Conservation (phyloP, 2,329 filamentous ascomycete genomes). For the Colletotrichum eremochloae region DNA sequence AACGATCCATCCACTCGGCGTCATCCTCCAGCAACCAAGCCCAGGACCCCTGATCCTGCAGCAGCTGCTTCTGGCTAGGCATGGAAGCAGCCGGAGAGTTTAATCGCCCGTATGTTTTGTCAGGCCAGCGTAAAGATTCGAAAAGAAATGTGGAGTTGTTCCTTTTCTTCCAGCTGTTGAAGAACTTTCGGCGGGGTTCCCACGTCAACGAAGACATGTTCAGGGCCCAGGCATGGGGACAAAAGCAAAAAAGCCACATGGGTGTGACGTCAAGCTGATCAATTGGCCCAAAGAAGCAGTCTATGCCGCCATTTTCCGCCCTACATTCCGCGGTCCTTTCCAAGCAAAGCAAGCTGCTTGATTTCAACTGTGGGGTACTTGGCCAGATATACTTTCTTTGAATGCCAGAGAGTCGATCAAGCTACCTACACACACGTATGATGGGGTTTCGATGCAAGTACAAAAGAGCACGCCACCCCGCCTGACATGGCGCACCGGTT, state of each 20-base stretch:
- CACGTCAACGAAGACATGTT: constrained; percentile 11
- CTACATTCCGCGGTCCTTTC: constrained; percentile 12
- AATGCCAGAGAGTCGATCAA: constrained; percentile 18
- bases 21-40: constrained; percentile 16
- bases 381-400: constrained; percentile 13
- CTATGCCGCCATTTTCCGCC: constrained; percentile 8
- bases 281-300: constrained; percentile 25
- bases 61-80: constrained; percentile 28
- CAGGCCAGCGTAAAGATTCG: constrained; percentile 10
- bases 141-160: constrained; percentile 22
- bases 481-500: rapidly evolving
- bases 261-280: constrained; percentile 40
- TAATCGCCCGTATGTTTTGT: constrained; percentile 37
- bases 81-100: constrained; percentile 39
- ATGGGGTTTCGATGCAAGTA: constrained; percentile 18
- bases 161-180: constrained; percentile 11
- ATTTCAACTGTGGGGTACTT: constrained; percentile 28
- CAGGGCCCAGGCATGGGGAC: neutral
- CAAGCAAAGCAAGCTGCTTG: neutral
- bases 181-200: constrained; percentile 34
- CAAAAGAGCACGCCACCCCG: constrained; percentile 34
- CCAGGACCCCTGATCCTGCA: constrained; percentile 29
- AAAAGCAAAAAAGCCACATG: neutral
- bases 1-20: constrained; percentile 28
- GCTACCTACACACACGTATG: too few relatives aligned